A percentile compares a stretch with the other conserved stretches of the same genome.
Conservation (phyloP, 2,329 filamentous ascomycete species). For the Colletotrichum cereale region DNA sequence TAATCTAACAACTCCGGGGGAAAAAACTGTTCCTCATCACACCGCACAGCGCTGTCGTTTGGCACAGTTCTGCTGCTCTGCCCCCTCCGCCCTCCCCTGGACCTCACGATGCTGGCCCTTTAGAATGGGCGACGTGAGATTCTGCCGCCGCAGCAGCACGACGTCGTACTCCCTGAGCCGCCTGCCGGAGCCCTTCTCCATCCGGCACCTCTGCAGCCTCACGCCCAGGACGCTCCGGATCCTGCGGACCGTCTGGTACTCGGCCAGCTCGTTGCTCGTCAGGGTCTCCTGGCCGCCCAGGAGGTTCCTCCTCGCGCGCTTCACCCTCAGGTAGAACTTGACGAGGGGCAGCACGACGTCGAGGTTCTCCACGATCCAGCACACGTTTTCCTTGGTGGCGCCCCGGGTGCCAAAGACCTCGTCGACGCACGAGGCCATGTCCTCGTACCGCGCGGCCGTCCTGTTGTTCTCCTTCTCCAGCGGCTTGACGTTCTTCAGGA, state of each 20-base stretch:
- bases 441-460: slow-evolving; percentile 14
- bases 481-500: slow-evolving; percentile 1
- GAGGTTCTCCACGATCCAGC: slow-evolving; percentile 12
- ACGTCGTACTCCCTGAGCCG: slow-evolving; percentile 1
- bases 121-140: not conserved
- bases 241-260: slow-evolving; percentile 15
- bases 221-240: slow-evolving; percentile 7
- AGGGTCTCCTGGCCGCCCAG: not conserved
- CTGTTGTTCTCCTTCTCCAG: not conserved
- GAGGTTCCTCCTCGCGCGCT: slow-evolving; percentile 16
- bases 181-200: not conserved
- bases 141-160: slow-evolving; percentile 12
- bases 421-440: slow-evolving; percentile 21
- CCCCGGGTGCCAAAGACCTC: slow-evolving; percentile 4
- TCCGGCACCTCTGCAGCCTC: slow-evolving; percentile 5
- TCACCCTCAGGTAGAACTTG: slow-evolving; percentile 8
- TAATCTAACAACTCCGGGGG: too few species aligned
- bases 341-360: slow-evolving; percentile 6
- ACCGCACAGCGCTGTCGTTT: not conserved
- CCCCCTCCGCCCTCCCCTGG: not conserved
- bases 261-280: slow-evolving; percentile 8
- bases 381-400: slow-evolving; percentile 15
- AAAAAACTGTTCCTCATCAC: not conserved
- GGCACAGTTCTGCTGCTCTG: not conserved
- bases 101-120: not conserved